phyloP scores from a whole-genome alignment of 106 monocot genomes.

The Dioscorea dumetorum region DNA sequence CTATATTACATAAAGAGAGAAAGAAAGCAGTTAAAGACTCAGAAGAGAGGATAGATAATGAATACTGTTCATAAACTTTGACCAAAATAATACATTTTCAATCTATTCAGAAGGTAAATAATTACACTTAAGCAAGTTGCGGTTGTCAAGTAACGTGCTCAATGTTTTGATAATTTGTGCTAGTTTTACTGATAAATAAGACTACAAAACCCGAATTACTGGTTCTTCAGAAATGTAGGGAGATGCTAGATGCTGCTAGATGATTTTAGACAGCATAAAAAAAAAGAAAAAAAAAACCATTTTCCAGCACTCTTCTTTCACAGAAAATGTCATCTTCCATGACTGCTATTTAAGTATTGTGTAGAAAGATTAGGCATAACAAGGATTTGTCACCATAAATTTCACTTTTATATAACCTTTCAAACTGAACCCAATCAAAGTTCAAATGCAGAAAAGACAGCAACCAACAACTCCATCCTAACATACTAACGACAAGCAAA shows the following conservation, averaged over 20 bases:
- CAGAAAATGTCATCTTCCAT: slow-evolving; percentile 30
- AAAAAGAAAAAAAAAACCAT: slow-evolving; percentile 37
- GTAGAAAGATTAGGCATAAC: background rate
- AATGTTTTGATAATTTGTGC: background rate
- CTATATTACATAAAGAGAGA: too few relatives aligned
- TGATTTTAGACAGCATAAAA: slow-evolving; percentile 36
- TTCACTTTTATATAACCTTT: background rate
- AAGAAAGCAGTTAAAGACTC: too few relatives aligned
- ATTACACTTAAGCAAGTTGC: too few relatives aligned
- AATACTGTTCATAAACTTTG: too few relatives aligned
- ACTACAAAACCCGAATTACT: slow-evolving; percentile 30
- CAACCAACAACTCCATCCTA: background rate
- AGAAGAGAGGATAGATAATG: too few relatives aligned
- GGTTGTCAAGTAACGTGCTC: too few relatives aligned
- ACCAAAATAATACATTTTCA: too few relatives aligned
- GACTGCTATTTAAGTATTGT: background rate
- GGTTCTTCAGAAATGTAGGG: slow-evolving; percentile 36
- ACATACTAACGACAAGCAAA: too few relatives aligned
- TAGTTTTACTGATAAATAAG: slow-evolving; percentile 24
- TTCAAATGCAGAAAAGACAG: background rate
- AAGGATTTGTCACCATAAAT: background rate
- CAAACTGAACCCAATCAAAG: background rate
- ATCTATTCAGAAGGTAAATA: too few relatives aligned
- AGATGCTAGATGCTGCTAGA: slow-evolving; percentile 43
- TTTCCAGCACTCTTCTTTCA: slow-evolving; percentile 34